Evolutionary conservation across 495 filamentous ascomycete genomes (phyloP).

Genomic region (Aspergillus heteromorphus): DNA sequence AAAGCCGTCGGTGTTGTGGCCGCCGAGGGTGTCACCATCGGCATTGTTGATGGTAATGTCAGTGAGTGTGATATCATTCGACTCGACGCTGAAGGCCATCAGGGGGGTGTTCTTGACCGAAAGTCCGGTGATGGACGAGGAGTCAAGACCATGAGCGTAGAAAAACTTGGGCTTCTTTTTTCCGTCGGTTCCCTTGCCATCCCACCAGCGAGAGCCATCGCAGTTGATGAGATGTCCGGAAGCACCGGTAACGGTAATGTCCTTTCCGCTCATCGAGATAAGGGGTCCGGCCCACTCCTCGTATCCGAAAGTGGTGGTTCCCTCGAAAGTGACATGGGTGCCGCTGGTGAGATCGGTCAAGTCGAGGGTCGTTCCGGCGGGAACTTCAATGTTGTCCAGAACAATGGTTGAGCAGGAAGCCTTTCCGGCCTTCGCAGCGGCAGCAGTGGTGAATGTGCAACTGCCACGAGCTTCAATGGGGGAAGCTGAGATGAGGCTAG

Average conservation of each 20-base stretch:
- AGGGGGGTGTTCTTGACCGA: constrained; percentile 56
- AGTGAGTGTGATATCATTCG: constrained; percentile 43
- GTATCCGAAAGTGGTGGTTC: constrained; percentile 50
- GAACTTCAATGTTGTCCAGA: constrained; percentile 41
- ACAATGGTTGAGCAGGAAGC: constrained; percentile 47
- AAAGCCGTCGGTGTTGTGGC: constrained; percentile 65
- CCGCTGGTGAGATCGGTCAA: constrained; percentile 40
- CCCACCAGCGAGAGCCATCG: constrained; percentile 42
- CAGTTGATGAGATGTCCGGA: constrained; percentile 37
- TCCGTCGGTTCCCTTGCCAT: constrained; percentile 40
- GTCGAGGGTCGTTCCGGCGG: constrained; percentile 48
- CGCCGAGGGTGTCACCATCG: constrained; percentile 44
- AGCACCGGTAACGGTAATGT: constrained; percentile 41
- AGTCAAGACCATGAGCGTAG: constrained; percentile 35
- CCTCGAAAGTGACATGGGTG: constrained; percentile 50
- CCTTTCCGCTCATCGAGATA: constrained; percentile 41
- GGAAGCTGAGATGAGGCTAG: constrained; percentile 5
- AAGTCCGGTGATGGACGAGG: constrained; percentile 39
- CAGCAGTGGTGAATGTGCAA: constrained; percentile 39
- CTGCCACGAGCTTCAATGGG: constrained; percentile 4
- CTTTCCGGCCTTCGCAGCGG: constrained; percentile 37
- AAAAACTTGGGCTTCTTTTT: constrained; percentile 50
- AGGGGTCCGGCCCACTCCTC: constrained; percentile 49
- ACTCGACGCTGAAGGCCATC: constrained; percentile 55
- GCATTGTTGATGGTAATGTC: constrained; percentile 57